phyloP scores from a whole-genome alignment of 768 basidiomycete genomes.

The Lanmaoa pseudosensibilis region DNA sequence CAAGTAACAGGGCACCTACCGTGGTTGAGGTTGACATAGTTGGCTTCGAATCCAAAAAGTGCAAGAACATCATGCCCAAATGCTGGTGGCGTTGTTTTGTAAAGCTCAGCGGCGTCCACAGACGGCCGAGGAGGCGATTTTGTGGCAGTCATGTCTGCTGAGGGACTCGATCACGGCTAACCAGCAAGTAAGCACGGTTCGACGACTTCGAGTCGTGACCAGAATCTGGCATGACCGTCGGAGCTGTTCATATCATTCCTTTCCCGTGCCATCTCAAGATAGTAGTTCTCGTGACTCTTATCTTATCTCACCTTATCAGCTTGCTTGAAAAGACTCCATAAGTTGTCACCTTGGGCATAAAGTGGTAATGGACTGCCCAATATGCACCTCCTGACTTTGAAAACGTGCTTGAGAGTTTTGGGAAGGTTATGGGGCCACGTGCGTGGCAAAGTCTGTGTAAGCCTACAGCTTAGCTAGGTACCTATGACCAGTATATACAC shows the following conservation, averaged over 20 bases:
- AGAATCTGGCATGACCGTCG: too few relatives aligned
- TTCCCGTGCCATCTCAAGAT: background rate
- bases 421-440: too few relatives aligned
- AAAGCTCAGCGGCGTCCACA: conserved; percentile 12
- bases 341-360: too few relatives aligned
- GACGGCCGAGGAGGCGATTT: background rate
- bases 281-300: background rate
- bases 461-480: too few relatives aligned
- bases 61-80: conserved; percentile 59
- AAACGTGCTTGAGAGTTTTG: too few relatives aligned
- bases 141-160: conserved; percentile 5
- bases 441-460: too few relatives aligned
- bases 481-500: too few relatives aligned
- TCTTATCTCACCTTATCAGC: conserved; percentile 1
- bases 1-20: conserved; percentile 38
- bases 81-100: conserved; percentile 34
- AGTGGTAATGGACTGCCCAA: too few relatives aligned
- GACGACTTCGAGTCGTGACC: background rate
- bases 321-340: too few relatives aligned
- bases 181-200: background rate
- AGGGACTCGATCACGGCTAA: background rate
- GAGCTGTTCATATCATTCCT: background rate
- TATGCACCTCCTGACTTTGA: too few relatives aligned
- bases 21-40: conserved; percentile 65
- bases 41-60: conserved; percentile 55